Percentiles rank a stretch among this genome's conserved stretches.
Evolutionary conservation across 2,329 filamentous ascomycete genomes (phyloP).

Genomic region (Aspergillus terreus): DNA sequence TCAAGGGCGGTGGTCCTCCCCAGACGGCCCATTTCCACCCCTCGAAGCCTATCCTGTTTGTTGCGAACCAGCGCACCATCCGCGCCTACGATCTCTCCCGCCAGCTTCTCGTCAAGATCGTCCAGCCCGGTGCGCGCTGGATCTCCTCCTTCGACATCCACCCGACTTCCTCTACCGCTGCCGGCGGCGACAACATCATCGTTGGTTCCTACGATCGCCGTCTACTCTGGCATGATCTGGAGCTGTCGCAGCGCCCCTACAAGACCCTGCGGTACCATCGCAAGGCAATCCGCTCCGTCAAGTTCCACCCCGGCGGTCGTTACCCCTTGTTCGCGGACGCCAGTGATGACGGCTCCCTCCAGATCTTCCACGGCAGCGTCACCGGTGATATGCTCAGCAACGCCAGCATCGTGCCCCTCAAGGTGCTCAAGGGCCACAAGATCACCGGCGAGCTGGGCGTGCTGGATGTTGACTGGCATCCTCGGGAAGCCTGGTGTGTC

Average conservation of each 20-base stretch:
- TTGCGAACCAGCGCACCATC: slow-evolving; percentile 90
- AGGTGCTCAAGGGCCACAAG: slow-evolving; percentile 87
- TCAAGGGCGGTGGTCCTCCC: slow-evolving; percentile 68
- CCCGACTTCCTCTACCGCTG: slow-evolving; percentile 80
- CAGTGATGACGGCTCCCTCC: slow-evolving; percentile 88
- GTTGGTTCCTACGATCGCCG: slow-evolving; percentile 93
- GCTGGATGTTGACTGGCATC: slow-evolving; percentile 94
- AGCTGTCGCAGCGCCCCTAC: slow-evolving; percentile 84
- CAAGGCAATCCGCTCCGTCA: slow-evolving; percentile 85
- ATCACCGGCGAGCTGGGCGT: slow-evolving; percentile 83
- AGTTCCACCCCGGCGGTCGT: slow-evolving; percentile 73
- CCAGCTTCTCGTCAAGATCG: slow-evolving; percentile 86
- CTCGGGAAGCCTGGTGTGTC: slow-evolving; percentile 86
- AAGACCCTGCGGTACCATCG: slow-evolving; percentile 95
- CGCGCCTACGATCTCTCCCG: slow-evolving; percentile 90
- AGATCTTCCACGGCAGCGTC: slow-evolving; percentile 96
- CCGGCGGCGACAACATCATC: slow-evolving; percentile 88
- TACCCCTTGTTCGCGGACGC: slow-evolving; percentile 89
- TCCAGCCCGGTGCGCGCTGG: slow-evolving; percentile 91
- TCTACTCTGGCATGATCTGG: slow-evolving; percentile 93
- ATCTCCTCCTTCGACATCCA: slow-evolving; percentile 94
- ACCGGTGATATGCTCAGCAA: slow-evolving; percentile 94
- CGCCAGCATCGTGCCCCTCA: slow-evolving; percentile 91
- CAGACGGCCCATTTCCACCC: slow-evolving; percentile 95
- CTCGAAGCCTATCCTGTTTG: slow-evolving; percentile 86